phyloP scores from a whole-genome alignment of 164 flowering plant genomes.

The Vitis vinifera region DNA sequence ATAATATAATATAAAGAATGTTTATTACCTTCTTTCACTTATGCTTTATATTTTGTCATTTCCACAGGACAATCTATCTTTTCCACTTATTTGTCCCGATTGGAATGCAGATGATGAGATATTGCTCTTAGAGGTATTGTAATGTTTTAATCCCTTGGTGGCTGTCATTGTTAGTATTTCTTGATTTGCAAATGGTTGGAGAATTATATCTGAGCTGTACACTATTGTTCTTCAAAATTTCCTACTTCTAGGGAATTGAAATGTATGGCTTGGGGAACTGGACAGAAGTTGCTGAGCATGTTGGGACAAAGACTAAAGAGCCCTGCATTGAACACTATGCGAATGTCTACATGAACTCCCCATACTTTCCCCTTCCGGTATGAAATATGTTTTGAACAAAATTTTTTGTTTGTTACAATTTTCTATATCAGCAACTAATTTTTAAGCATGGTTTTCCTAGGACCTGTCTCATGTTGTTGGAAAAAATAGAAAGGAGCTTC shows the following conservation, averaged over 20 bases:
- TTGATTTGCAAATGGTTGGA: neutral
- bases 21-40: neutral
- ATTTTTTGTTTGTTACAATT: neutral
- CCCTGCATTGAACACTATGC: slow-evolving; percentile 41
- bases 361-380: slow-evolving; percentile 48
- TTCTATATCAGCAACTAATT: neutral
- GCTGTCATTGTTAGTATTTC: neutral
- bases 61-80: slow-evolving; percentile 40
- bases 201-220: neutral
- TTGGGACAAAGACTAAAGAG: slow-evolving; percentile 47
- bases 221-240: neutral
- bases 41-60: slow-evolving; percentile 1
- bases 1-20: neutral
- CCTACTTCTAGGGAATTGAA: slow-evolving; percentile 36
- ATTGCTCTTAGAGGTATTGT: slow-evolving; percentile 44
- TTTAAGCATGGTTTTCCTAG: slow-evolving; percentile 17
- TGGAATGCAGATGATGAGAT: slow-evolving; percentile 57
- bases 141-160: neutral
- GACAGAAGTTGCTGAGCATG: slow-evolving; percentile 55
- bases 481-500: slow-evolving; percentile 84
- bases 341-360: slow-evolving; percentile 37
- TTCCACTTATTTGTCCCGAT: slow-evolving; percentile 44
- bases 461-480: slow-evolving; percentile 87
- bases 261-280: slow-evolving; percentile 53
- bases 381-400: slow-evolving; percentile 7